phyloP scores from a whole-genome alignment of 106 monocot species.

The Iris macrosiphon region DNA sequence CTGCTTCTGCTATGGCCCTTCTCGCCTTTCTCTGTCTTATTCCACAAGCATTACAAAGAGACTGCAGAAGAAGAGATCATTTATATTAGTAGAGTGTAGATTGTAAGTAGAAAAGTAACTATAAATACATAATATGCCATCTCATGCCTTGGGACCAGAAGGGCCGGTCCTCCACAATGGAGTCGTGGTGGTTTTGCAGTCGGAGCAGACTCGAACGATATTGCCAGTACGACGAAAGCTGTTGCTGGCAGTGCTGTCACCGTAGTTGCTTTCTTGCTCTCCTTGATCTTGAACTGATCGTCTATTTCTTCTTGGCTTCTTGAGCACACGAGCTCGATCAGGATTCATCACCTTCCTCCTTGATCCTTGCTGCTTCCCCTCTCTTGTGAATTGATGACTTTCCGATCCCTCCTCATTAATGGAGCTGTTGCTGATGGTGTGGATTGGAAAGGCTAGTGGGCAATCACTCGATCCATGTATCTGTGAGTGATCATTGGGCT shows the following conservation, averaged over 20 bases:
- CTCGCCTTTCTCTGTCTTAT: constrained; percentile 56
- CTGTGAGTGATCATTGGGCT: constrained; percentile 1
- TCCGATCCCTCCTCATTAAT: background rate
- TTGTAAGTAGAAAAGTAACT: too few species aligned
- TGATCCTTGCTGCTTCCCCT: background rate
- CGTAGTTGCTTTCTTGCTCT: too few species aligned
- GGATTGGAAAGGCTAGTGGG: too few species aligned
- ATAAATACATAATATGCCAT: too few species aligned
- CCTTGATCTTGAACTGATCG: background rate
- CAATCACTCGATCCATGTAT: too few species aligned
- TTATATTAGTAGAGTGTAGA: too few species aligned
- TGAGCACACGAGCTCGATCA: background rate
- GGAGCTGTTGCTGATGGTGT: too few species aligned
- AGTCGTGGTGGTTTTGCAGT: constrained; percentile 44
- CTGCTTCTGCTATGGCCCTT: constrained; percentile 25
- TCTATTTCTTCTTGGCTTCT: constrained; percentile 1
- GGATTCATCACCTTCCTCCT: constrained; percentile 21
- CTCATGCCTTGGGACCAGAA: constrained; percentile 47
- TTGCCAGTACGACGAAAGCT: background rate
- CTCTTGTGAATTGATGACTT: background rate
- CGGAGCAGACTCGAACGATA: constrained; percentile 34
- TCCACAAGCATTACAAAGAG: constrained; percentile 60
- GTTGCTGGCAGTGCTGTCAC: background rate
- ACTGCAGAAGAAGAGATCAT: constrained; percentile 27
- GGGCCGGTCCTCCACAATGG: constrained; percentile 59